Conservation (phyloP, 306 rosid species). For the Cajanus cajan region DNA sequence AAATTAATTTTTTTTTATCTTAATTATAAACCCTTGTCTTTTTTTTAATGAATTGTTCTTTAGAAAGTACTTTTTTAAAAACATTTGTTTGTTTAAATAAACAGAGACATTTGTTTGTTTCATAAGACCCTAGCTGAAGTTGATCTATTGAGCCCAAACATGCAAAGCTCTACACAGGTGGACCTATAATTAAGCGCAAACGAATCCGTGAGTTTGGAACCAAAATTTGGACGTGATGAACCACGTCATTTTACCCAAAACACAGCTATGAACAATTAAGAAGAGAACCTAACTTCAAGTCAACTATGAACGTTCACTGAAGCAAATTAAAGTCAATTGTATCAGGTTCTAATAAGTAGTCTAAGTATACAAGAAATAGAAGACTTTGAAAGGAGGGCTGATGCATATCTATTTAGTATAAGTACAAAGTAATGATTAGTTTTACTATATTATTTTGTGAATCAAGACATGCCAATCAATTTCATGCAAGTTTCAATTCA, state of each 20-base stretch:
- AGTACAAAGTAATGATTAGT: not conserved
- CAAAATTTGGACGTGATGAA: too few species aligned
- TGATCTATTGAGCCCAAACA: not conserved
- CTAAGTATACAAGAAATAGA: not conserved
- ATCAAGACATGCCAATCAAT: not conserved
- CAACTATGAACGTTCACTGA: not conserved
- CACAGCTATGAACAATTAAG: too few species aligned
- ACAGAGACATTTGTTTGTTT: too few species aligned
- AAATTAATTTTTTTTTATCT: too few species aligned
- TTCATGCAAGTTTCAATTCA: slow-evolving; percentile 18
- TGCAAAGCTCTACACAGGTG: not conserved
- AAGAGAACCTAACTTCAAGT: not conserved
- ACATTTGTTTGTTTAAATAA: too few species aligned
- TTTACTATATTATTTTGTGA: not conserved
- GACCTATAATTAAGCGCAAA: not conserved
- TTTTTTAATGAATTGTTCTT: too few species aligned
- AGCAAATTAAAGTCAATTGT: not conserved
- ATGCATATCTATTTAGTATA: not conserved
- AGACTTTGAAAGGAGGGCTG: not conserved
- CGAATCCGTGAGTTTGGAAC: too few species aligned
- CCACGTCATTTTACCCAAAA: too few species aligned
- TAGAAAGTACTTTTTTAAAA: too few species aligned
- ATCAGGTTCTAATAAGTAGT: slow-evolving; percentile 8
- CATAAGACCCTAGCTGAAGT: not conserved
- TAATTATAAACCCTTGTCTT: too few species aligned